phyloP scores from a whole-genome alignment of 2,329 filamentous ascomycete species.

The Gyromitra esculenta region DNA sequence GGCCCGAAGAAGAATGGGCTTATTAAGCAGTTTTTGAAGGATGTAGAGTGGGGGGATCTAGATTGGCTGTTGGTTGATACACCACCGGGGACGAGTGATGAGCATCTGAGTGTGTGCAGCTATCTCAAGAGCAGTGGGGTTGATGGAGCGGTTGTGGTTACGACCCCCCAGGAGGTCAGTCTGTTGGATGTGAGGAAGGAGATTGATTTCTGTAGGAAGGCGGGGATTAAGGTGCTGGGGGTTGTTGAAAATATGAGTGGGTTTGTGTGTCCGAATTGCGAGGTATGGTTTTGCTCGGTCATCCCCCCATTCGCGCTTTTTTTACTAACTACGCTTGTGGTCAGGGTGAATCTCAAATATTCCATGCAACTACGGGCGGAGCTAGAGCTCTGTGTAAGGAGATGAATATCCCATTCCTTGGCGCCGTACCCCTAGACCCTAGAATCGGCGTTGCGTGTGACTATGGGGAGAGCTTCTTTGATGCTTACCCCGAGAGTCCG shows the following conservation, averaged over 20 bases:
- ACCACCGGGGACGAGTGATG: constrained; percentile 92
- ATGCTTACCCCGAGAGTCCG: constrained; percentile 90
- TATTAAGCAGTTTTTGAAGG: constrained; percentile 97
- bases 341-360: constrained; percentile 72
- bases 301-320: not conserved
- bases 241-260: constrained; percentile 98
- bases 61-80: constrained; percentile 95
- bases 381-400: constrained; percentile 82
- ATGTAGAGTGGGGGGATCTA: constrained; percentile 96
- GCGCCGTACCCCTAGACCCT: constrained; percentile 89
- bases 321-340: constrained; percentile 5
- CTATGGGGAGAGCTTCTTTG: constrained; percentile 96
- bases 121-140: constrained; percentile 91
- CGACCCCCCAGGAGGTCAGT: constrained; percentile 92
- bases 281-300: constrained; percentile 65
- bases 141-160: constrained; percentile 90
- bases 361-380: constrained; percentile 89
- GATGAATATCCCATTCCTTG: constrained; percentile 87
- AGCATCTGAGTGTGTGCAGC: constrained; percentile 92
- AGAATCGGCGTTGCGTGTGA: constrained; percentile 96
- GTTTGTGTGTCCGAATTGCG: constrained; percentile 92
- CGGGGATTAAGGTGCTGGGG: constrained; percentile 85
- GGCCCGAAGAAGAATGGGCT: constrained; percentile 98
- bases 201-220: constrained; percentile 96
- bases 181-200: constrained; percentile 95